A percentile compares a stretch with the other conserved stretches of the same genome.
Conservation (phyloP, 352 stramenopile species). For the Globisporangium uncinulatum region DNA sequence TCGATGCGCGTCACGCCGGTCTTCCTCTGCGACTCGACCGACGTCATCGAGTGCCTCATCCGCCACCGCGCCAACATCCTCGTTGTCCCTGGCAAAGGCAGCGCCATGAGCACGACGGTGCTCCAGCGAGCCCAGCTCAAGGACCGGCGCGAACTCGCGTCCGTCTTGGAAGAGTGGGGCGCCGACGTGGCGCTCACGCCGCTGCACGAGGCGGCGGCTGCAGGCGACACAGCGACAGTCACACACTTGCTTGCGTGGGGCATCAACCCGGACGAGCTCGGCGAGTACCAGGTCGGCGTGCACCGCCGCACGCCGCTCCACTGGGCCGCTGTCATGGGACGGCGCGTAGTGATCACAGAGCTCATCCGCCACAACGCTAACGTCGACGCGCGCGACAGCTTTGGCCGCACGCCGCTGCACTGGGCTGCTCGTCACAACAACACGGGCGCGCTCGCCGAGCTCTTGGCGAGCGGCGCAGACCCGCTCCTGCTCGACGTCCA, state of each 20-base stretch:
- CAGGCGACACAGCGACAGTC: slow-evolving; percentile 44
- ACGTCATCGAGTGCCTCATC: slow-evolving; percentile 62
- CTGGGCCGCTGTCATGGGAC: slow-evolving; percentile 71
- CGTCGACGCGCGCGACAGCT: slow-evolving; percentile 54
- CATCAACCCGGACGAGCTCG: slow-evolving; percentile 51
- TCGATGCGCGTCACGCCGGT: slow-evolving; percentile 65
- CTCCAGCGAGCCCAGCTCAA: slow-evolving; percentile 63
- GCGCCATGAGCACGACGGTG: slow-evolving; percentile 64
- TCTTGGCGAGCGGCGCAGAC: slow-evolving; percentile 49
- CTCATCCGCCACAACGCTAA: slow-evolving; percentile 43
- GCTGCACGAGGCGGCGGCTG: slow-evolving; percentile 58
- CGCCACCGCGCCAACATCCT: slow-evolving; percentile 64
- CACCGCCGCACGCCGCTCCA: slow-evolving; percentile 61
- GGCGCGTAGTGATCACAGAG: slow-evolving; percentile 39
- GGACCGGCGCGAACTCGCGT: slow-evolving; percentile 46
- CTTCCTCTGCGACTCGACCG: slow-evolving; percentile 66
- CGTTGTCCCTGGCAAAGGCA: slow-evolving; percentile 51
- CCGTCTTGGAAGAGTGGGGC: slow-evolving; percentile 63
- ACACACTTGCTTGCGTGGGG: slow-evolving; percentile 50
- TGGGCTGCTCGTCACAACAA: slow-evolving; percentile 78
- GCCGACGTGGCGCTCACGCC: slow-evolving; percentile 74
- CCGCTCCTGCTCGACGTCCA: slow-evolving; percentile 44
- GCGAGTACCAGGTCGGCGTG: slow-evolving; percentile 63
- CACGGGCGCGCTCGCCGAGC: slow-evolving; percentile 36
- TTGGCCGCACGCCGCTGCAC: slow-evolving; percentile 59